These are phyloP conservation scores for Saturnispora kantuleensis DNA, from an alignment of 805 yeast genomes.

Conservation along the genomic window DNA sequence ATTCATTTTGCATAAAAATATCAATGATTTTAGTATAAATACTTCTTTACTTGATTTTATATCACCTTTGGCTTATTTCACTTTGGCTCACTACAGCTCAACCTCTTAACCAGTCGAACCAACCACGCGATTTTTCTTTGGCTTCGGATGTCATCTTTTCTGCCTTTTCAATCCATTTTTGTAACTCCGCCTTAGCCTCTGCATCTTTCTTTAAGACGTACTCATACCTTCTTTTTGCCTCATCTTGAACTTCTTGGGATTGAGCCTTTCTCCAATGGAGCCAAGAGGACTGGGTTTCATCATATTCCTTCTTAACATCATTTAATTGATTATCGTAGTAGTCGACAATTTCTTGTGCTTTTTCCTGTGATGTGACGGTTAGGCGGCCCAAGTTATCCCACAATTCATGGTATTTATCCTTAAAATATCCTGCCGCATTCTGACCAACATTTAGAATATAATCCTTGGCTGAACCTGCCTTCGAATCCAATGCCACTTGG, in stretches of 20 bases:
- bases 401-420: conserved; percentile 29
- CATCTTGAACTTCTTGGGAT: conserved; percentile 21
- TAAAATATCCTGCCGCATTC: conserved; percentile 6
- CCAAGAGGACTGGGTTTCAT: conserved; percentile 23
- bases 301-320: conserved; percentile 21
- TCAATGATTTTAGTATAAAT: background rate
- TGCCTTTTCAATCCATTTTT: conserved; percentile 12
- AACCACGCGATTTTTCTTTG: conserved; percentile 17
- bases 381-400: conserved; percentile 13
- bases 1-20: background rate
- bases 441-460: background rate
- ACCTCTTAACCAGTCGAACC: conserved; percentile 21
- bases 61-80: no score
- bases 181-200: conserved; percentile 16
- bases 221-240: conserved; percentile 20
- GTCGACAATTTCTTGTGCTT: conserved; percentile 17
- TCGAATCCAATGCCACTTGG: background rate
- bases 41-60: no score
- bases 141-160: conserved; percentile 13
- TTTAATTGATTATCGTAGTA: conserved; percentile 16
- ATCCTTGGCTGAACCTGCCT: conserved; percentile 2
- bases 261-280: conserved; percentile 23
- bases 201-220: conserved; percentile 15
- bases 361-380: conserved; percentile 17
- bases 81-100: background rate